Evolutionary conservation across 176 grass and related monocot species (phyloP).

Genomic region (Lolium perenne): DNA sequence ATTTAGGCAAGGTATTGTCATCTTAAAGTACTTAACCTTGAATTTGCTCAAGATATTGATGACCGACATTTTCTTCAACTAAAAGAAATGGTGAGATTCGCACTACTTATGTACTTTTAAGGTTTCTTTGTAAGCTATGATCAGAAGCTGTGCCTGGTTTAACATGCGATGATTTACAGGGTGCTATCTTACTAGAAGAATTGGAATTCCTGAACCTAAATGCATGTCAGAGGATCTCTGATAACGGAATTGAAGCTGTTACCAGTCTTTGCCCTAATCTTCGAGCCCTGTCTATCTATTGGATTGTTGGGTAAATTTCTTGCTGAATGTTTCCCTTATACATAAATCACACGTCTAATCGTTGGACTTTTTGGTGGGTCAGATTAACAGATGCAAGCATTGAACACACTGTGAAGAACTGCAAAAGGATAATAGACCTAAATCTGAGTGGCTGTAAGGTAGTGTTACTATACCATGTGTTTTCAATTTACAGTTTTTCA

Average conservation of each 20-base stretch:
- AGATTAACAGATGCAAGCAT: slow-evolving; percentile 78
- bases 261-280: slow-evolving; percentile 73
- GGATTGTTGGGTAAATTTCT: slow-evolving; percentile 86
- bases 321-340: slow-evolving; percentile 36
- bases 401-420: slow-evolving; percentile 64
- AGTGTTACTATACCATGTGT: not conserved
- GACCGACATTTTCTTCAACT: slow-evolving; percentile 77
- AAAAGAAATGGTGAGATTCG: slow-evolving; percentile 65
- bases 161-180: slow-evolving; percentile 46
- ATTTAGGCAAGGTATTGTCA: slow-evolving; percentile 65
- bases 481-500: not conserved
- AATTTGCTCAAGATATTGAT: slow-evolving; percentile 87
- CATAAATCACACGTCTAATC: slow-evolving; percentile 31
- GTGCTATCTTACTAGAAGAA: slow-evolving; percentile 54
- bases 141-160: slow-evolving; percentile 9
- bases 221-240: slow-evolving; percentile 85
- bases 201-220: slow-evolving; percentile 84
- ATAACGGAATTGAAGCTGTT: slow-evolving; percentile 82
- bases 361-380: slow-evolving; percentile 14
- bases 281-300: slow-evolving; percentile 65
- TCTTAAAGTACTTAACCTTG: slow-evolving; percentile 79
- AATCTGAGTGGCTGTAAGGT: slow-evolving; percentile 99
- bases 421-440: slow-evolving; percentile 69
- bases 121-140: not conserved
- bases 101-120: slow-evolving; percentile 11